phyloP scores from a whole-genome alignment of 306 rosid genomes.

The Neltuma alba region DNA sequence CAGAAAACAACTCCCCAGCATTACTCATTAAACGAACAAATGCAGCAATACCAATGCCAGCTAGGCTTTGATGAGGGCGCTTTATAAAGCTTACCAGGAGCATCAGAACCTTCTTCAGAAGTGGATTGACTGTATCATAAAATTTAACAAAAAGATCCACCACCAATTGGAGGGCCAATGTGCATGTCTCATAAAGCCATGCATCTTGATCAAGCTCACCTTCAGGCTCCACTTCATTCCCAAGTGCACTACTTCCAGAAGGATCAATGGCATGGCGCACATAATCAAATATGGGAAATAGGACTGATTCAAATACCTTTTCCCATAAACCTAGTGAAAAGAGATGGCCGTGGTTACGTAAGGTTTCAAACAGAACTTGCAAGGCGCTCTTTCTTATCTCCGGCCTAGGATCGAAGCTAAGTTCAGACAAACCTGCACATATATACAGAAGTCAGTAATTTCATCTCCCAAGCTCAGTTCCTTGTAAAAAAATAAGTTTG shows the following conservation, averaged over 20 bases:
- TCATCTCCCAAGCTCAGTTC: slow-evolving; percentile 13
- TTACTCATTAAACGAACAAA: slow-evolving; percentile 97
- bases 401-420: slow-evolving; percentile 97
- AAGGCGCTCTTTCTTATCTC: slow-evolving; percentile 96
- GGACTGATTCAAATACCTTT: slow-evolving; percentile 88
- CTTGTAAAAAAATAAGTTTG: not conserved
- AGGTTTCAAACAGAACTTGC: slow-evolving; percentile 86
- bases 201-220: slow-evolving; percentile 93
- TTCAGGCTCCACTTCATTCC: slow-evolving; percentile 50
- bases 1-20: slow-evolving; percentile 88
- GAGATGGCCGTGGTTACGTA: slow-evolving; percentile 97
- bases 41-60: slow-evolving; percentile 98
- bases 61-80: slow-evolving; percentile 98
- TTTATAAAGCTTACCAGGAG: slow-evolving; percentile 91
- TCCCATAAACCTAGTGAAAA: slow-evolving; percentile 95
- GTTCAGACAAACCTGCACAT: slow-evolving; percentile 93
- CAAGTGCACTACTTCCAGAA: slow-evolving; percentile 64
- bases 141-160: slow-evolving; percentile 97
- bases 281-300: slow-evolving; percentile 95
- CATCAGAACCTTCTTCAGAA: slow-evolving; percentile 80
- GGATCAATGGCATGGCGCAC: slow-evolving; percentile 98
- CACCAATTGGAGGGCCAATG: slow-evolving; percentile 96
- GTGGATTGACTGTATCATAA: slow-evolving; percentile 89
- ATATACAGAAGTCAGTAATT: slow-evolving; percentile 25
- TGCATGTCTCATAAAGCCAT: slow-evolving; percentile 99